Evolutionary conservation across 306 rosid species (phyloP).

Genomic region (Myrica gale): DNA sequence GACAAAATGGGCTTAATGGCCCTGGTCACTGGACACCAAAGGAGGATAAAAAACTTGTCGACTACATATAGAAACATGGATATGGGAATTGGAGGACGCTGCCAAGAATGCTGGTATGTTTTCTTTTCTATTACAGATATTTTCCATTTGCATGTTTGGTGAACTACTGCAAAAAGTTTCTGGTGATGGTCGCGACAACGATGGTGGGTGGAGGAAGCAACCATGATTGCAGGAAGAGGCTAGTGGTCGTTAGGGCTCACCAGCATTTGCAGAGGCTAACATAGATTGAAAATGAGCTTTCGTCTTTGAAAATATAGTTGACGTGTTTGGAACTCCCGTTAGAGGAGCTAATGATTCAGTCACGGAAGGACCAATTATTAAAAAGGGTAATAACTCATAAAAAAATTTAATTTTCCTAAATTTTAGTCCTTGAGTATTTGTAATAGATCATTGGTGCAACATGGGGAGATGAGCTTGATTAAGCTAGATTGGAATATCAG

Average conservation of each 20-base stretch:
- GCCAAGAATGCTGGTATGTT: slow-evolving; percentile 83
- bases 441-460: too few species aligned
- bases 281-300: slow-evolving; percentile 10
- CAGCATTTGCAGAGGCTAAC: slow-evolving; percentile 41
- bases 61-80: slow-evolving; percentile 75
- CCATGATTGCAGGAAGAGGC: slow-evolving; percentile 41
- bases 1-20: slow-evolving; percentile 82
- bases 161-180: slow-evolving; percentile 26
- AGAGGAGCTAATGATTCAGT: too few species aligned
- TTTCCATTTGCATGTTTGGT: slow-evolving; percentile 11
- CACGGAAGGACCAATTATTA: too few species aligned
- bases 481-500: too few species aligned
- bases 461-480: too few species aligned
- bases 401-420: too few species aligned
- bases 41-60: slow-evolving; percentile 73
- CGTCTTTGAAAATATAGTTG: too few species aligned
- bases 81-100: slow-evolving; percentile 96
- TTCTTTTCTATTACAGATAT: not conserved
- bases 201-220: slow-evolving; percentile 40
- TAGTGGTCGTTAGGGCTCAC: slow-evolving; percentile 35
- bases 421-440: too few species aligned
- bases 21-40: slow-evolving; percentile 74
- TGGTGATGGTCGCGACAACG: slow-evolving; percentile 39
- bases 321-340: too few species aligned
- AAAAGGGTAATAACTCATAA: too few species aligned